Percentiles rank a stretch among this genome's conserved stretches.
These are phyloP conservation scores for Scutellaria minor DNA, from an alignment of 257 asterid genomes.

Conservation along the genomic window DNA sequence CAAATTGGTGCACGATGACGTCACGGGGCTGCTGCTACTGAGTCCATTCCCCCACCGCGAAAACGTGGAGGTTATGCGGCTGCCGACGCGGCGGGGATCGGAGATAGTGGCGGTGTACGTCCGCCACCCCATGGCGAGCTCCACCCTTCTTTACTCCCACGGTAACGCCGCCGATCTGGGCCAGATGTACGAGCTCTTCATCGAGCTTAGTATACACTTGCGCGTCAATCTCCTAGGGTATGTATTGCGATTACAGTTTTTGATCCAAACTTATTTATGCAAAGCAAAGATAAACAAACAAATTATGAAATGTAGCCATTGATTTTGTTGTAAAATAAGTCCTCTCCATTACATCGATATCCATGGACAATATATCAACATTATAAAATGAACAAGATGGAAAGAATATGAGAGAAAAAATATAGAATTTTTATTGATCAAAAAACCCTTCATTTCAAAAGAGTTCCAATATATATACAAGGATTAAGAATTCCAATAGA, in stretches of 20 bases:
- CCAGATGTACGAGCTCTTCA: slow-evolving; percentile 94
- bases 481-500: no score
- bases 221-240: slow-evolving; percentile 97
- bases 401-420: no score
- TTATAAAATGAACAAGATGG: no score
- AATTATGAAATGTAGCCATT: neutral
- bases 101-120: slow-evolving; percentile 86
- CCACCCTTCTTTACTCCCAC: slow-evolving; percentile 86
- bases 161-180: slow-evolving; percentile 99
- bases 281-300: neutral
- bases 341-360: no score
- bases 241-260: neutral
- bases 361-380: no score
- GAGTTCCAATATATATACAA: no score
- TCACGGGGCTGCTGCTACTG: slow-evolving; percentile 74
- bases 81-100: slow-evolving; percentile 84
- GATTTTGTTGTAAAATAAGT: no score
- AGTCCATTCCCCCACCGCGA: slow-evolving; percentile 93
- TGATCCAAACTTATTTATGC: neutral
- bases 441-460: no score
- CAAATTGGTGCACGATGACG: slow-evolving; percentile 73
- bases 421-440: no score
- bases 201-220: slow-evolving; percentile 88
- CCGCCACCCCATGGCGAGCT: slow-evolving; percentile 87
- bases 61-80: slow-evolving; percentile 81